phyloP scores from a whole-genome alignment of 257 asterid genomes.

The Ehretia macrophylla region DNA sequence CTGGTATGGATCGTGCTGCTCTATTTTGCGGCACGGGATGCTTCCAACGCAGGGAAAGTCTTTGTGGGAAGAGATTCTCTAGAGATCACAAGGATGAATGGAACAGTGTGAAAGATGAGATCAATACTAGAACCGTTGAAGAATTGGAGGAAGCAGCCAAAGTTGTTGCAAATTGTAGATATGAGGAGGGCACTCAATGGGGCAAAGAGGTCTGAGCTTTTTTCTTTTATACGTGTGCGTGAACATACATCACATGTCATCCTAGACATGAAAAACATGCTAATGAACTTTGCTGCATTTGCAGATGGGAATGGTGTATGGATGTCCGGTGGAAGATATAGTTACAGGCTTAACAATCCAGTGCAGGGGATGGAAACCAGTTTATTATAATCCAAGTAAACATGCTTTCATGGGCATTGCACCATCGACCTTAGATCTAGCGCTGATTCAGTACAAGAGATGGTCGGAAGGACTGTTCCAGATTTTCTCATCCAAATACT shows the following conservation, averaged over 20 bases:
- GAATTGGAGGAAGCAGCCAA: constrained; percentile 58
- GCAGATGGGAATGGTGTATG: constrained; percentile 84
- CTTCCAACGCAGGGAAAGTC: constrained; percentile 66
- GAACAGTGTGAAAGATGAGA: constrained; percentile 13
- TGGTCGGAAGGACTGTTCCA: constrained; percentile 84
- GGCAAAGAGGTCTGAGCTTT: constrained; percentile 53
- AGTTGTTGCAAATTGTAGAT: constrained; percentile 52
- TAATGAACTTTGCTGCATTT: neutral
- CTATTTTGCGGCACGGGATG: constrained; percentile 66
- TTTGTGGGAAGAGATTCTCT: constrained; percentile 36
- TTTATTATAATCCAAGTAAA: constrained; percentile 54
- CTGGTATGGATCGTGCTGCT: constrained; percentile 54
- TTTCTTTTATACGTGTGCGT: neutral
- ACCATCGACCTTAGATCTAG: constrained; percentile 49
- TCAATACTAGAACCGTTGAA: constrained; percentile 23
- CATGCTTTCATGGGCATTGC: constrained; percentile 63
- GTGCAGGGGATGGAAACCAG: constrained; percentile 83
- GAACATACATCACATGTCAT: too few species aligned
- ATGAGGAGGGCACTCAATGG: constrained; percentile 70
- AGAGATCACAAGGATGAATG: constrained; percentile 17
- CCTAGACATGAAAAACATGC: neutral
- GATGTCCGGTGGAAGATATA: constrained; percentile 76
- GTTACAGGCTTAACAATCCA: constrained; percentile 78
- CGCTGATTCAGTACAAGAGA: constrained; percentile 70
- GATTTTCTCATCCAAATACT: constrained; percentile 63